A percentile compares a stretch with the other conserved stretches of the same genome.
These are phyloP conservation scores for Prunella vulgaris DNA, from an alignment of 257 asterid genomes.

Conservation along the genomic window DNA sequence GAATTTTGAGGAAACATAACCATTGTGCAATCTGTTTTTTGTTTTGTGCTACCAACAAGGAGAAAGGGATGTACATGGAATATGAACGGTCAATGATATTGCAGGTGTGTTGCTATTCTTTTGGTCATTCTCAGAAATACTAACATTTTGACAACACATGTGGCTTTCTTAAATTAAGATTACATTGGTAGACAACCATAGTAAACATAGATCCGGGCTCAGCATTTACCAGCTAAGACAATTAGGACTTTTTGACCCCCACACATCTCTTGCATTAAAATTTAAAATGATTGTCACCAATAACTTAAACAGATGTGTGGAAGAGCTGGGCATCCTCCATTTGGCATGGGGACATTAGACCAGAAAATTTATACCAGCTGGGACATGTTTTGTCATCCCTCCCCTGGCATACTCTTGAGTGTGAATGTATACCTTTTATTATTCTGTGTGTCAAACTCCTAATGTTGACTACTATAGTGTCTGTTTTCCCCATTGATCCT, in stretches of 20 bases:
- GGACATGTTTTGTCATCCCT: too few relatives aligned
- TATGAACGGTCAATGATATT: constrained; percentile 88
- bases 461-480: not conserved
- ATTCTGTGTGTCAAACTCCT: not conserved
- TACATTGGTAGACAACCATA: constrained; percentile 18
- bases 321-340: constrained; percentile 99
- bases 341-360: too few relatives aligned
- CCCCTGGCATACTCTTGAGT: too few relatives aligned
- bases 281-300: constrained; percentile 22
- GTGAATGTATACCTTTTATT: too few relatives aligned
- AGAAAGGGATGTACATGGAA: constrained; percentile 88
- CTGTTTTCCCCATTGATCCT: not conserved
- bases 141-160: not conserved
- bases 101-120: constrained; percentile 52
- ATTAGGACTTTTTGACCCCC: not conserved
- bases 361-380: too few relatives aligned
- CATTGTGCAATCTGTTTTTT: constrained; percentile 17
- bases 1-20: not conserved
- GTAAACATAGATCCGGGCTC: constrained; percentile 9
- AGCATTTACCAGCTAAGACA: constrained; percentile 9
- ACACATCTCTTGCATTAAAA: constrained; percentile 19
- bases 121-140: not conserved
- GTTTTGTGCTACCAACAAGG: constrained; percentile 72
- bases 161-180: not conserved
- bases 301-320: constrained; percentile 83